phyloP scores from a whole-genome alignment of 768 basidiomycete genomes.

The Russula sp. region DNA sequence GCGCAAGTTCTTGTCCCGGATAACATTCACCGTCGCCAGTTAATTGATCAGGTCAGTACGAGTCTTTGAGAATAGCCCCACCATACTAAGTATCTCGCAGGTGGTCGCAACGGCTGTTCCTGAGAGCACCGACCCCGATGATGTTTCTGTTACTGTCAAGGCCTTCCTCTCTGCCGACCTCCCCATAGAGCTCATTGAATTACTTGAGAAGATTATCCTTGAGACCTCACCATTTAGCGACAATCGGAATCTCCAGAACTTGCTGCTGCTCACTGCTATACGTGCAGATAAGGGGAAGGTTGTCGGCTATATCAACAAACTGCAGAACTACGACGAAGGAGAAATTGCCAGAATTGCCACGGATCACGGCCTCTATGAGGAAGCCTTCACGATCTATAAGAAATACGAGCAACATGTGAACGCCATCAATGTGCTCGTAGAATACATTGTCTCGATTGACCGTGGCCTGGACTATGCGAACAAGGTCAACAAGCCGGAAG shows the following conservation, averaged over 20 bases:
- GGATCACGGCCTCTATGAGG: conserved; percentile 91
- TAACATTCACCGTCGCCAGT: conserved; percentile 85
- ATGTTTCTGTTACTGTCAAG: conserved; percentile 97
- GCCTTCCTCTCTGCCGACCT: conserved; percentile 96
- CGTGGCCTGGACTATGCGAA: conserved; percentile 93
- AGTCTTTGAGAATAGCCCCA: background rate
- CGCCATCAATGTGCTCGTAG: conserved; percentile 96
- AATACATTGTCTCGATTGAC: conserved; percentile 96
- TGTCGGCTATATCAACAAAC: conserved; percentile 94
- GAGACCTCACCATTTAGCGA: conserved; percentile 97
- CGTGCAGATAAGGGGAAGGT: conserved; percentile 98
- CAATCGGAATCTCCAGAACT: conserved; percentile 93
- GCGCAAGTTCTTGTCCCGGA: conserved; percentile 85
- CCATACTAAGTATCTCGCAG: conserved; percentile 32
- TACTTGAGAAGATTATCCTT: conserved; percentile 97
- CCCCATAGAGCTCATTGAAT: conserved; percentile 92
- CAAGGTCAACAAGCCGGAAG: conserved; percentile 93
- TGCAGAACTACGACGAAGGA: conserved; percentile 87
- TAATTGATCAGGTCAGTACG: conserved; percentile 75
- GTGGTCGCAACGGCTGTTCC: conserved; percentile 93
- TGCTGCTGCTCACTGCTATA: conserved; percentile 90
- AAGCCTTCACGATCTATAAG: conserved; percentile 95
- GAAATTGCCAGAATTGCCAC: conserved; percentile 97
- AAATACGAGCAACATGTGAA: conserved; percentile 93
- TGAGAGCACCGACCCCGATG: conserved; percentile 95